A percentile compares a stretch with the other conserved stretches of the same genome.
These are phyloP conservation scores for Coemansia sp. DNA, from an alignment of 192 early-diverging fungal species.

Conservation along the genomic window DNA sequence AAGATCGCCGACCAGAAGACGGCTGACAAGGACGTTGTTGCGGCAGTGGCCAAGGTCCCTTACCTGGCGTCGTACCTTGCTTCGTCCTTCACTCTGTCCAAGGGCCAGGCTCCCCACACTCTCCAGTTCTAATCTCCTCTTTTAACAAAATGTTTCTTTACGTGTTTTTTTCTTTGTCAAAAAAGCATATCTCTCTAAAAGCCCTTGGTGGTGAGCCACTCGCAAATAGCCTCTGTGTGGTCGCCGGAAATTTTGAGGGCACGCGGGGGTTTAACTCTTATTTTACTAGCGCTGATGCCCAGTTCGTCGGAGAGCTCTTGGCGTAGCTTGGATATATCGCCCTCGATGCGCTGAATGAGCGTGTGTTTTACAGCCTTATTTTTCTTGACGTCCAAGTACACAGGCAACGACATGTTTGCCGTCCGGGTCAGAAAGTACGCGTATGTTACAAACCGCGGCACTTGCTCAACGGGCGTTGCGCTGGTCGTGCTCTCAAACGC, in stretches of 20 bases:
- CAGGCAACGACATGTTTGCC: constrained; percentile 61
- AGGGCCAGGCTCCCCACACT: constrained; percentile 95
- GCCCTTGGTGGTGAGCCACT: constrained; percentile 60
- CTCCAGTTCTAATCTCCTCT: constrained; percentile 87
- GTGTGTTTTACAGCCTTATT: constrained; percentile 64
- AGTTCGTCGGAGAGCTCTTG: constrained; percentile 24
- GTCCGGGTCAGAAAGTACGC: constrained; percentile 71
- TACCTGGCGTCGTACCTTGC: constrained; percentile 86
- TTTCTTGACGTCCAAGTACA: constrained; percentile 71
- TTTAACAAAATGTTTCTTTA: neutral
- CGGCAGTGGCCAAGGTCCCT: constrained; percentile 80
- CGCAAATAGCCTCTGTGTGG: constrained; percentile 48
- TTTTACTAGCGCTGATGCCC: constrained; percentile 22
- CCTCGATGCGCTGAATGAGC: constrained; percentile 69
- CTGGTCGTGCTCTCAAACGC: constrained; percentile 38
- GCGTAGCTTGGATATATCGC: constrained; percentile 58
- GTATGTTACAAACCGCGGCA: constrained; percentile 12
- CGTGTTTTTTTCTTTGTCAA: neutral
- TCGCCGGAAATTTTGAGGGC: constrained; percentile 62
- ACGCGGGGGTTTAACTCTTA: constrained; percentile 46
- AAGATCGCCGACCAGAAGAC: constrained; percentile 89
- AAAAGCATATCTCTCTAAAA: constrained; percentile 36
- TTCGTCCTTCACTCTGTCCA: constrained; percentile 86
- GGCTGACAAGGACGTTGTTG: constrained; percentile 82
- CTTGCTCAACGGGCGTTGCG: neutral